Percentiles rank a stretch among this genome's conserved stretches.
Evolutionary conservation across 192 early-diverging fungal genomes (phyloP).

Genomic region (Funneliformis geosporum): DNA sequence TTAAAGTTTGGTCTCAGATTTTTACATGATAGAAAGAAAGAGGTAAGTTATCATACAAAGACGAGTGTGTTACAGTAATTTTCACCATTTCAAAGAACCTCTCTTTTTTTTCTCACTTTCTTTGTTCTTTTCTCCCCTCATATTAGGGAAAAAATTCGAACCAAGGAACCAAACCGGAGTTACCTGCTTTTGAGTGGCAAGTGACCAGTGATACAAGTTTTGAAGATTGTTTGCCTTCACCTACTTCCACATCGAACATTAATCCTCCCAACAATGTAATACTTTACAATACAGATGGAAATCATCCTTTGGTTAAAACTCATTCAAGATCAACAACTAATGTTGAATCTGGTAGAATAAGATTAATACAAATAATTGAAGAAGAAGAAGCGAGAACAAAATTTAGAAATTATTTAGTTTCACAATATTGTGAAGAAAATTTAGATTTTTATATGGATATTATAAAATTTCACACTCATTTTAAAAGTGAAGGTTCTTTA

Average conservation of each 20-base stretch:
- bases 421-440: constrained; percentile 34
- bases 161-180: neutral
- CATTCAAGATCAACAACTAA: neutral
- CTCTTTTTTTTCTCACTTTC: neutral
- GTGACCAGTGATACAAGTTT: neutral
- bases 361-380: constrained; percentile 27
- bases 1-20: constrained; percentile 28
- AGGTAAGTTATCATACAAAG: constrained; percentile 11
- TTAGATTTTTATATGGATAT: constrained; percentile 33
- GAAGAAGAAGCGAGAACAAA: constrained; percentile 12
- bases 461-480: constrained; percentile 13
- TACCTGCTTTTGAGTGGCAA: constrained; percentile 35
- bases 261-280: constrained; percentile 16
- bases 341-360: constrained; percentile 15
- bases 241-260: neutral
- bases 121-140: neutral
- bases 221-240: neutral
- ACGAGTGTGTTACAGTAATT: neutral
- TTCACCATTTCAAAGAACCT: neutral
- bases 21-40: constrained; percentile 27
- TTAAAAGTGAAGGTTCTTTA: neutral
- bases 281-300: neutral
- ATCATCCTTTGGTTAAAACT: neutral
- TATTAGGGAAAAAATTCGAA: neutral
- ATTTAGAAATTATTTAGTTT: constrained; percentile 27